Base-by-base conservation (phyloP, 2,329 filamentous ascomycete species). In the Cercospora sojina region DNA sequence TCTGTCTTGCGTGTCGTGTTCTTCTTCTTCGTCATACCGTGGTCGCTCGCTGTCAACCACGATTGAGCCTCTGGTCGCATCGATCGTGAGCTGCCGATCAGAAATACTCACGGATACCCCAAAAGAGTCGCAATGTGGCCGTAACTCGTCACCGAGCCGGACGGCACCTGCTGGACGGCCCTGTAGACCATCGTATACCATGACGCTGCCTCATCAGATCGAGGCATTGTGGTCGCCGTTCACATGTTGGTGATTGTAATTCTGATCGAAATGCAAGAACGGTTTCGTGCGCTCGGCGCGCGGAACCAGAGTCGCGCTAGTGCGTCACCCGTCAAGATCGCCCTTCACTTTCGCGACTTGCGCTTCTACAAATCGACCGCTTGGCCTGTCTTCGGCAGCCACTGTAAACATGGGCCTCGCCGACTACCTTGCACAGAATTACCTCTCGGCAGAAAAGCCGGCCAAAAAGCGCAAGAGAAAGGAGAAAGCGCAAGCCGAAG, bases 381-480 rank as follows among this genome's bases (percentile, higher is more conserved):
- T 20, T 13, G 53, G 18, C 6, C 38, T n/a, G 18, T 32, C 49
- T 20, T 18, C 10, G 47, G 59, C 62, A 23, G 31, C 63, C 10
- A 8, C 4, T 56, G 16, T 41, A 57, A 68, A 74, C 10, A 89
- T 89, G 86, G 84, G 85, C 64, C 85, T 97, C 71, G 89, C 92
- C 66, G 88, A 89, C 75, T 99, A 98, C 76, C 87, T 99, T 38
- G 93, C 94, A 41, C 90, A 92, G 69, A 95, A 93, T 79, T 99
- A 99, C 78, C 88, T 99, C 59, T 91, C 85, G 1, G 88, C 89
- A 47, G 87, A 90, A 71, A 84, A 83, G 73, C 81, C 83, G 61
- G 78, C 80, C 29, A 85, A 84, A 73, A 85, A 85, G 78, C 81
- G 83, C 71, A 85, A 85, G 74, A 76, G 83, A 67, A 81, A 80